Conservation (phyloP, 768 basidiomycete species). For the Tephrocybe rancida region DNA sequence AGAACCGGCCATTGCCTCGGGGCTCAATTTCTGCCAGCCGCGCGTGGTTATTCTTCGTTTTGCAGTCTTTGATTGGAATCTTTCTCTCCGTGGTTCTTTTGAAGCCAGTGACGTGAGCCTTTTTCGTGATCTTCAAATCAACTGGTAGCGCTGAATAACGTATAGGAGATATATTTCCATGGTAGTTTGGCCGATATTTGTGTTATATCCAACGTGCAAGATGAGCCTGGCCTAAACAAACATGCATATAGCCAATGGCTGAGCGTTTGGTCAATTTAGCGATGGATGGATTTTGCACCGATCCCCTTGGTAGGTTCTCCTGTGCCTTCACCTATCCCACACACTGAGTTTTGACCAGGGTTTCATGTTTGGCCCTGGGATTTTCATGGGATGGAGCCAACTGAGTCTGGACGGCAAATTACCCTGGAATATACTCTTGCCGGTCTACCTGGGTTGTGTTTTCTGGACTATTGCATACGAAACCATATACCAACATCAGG, state of each 20-base stretch:
- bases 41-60: conserved; percentile 29
- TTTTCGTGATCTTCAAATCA: background rate
- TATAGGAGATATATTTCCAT: conserved; percentile 25
- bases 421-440: conserved; percentile 25
- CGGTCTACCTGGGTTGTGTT: conserved; percentile 26
- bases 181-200: conserved; percentile 30
- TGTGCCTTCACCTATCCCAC: background rate
- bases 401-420: conserved; percentile 21
- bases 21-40: conserved; percentile 26
- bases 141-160: background rate
- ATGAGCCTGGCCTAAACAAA: conserved; percentile 8
- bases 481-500: conserved; percentile 35
- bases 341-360: conserved; percentile 19
- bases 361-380: conserved; percentile 32
- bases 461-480: conserved; percentile 34
- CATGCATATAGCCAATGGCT: background rate
- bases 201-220: conserved; percentile 37
- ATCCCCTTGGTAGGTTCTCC: conserved; percentile 25
- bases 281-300: conserved; percentile 32
- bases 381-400: conserved; percentile 35
- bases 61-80: conserved; percentile 25
- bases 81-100: conserved; percentile 20
- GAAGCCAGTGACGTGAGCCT: conserved; percentile 22
- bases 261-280: conserved; percentile 11
- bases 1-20: conserved; percentile 26